These are phyloP conservation scores for Saxophila tyrrhenica DNA, from an alignment of 495 filamentous ascomycete species.

Conservation along the genomic window DNA sequence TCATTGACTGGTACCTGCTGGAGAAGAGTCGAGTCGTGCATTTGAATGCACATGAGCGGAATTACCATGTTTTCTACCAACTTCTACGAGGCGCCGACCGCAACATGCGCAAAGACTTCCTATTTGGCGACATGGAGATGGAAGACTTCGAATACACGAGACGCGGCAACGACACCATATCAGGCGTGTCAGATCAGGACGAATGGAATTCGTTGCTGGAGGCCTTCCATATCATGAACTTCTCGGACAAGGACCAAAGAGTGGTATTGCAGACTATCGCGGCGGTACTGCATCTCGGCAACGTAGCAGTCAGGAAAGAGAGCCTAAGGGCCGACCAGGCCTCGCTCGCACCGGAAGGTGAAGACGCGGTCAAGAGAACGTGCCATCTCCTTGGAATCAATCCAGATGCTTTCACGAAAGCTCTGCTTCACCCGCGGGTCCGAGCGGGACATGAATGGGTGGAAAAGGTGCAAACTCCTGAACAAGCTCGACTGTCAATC, in stretches of 20 bases:
- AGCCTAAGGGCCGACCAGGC: slow-evolving; percentile 87
- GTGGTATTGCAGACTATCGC: slow-evolving; percentile 80
- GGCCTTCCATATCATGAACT: slow-evolving; percentile 90
- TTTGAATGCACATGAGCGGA: slow-evolving; percentile 74
- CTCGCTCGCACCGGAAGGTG: slow-evolving; percentile 59
- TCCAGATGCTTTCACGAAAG: slow-evolving; percentile 72
- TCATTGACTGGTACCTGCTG: slow-evolving; percentile 95
- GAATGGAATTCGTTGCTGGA: slow-evolving; percentile 88
- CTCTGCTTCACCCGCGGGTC: slow-evolving; percentile 80
- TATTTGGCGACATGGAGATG: slow-evolving; percentile 59
- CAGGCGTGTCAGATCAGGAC: slow-evolving; percentile 78
- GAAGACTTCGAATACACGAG: slow-evolving; percentile 86
- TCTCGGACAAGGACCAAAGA: slow-evolving; percentile 72
- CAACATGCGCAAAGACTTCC: slow-evolving; percentile 59
- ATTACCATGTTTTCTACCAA: slow-evolving; percentile 98
- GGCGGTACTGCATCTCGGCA: slow-evolving; percentile 85
- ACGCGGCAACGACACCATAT: slow-evolving; percentile 80
- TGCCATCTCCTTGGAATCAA: slow-evolving; percentile 79
- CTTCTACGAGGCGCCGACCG: slow-evolving; percentile 71
- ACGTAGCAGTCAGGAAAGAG: slow-evolving; percentile 78
- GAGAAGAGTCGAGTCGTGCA: slow-evolving; percentile 95
- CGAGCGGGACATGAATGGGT: slow-evolving; percentile 97
- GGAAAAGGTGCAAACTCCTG: slow-evolving; percentile 91
- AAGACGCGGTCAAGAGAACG: slow-evolving; percentile 59
- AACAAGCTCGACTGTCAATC: slow-evolving; percentile 81